Evolutionary conservation across 345 rosid species (phyloP), one percentile per base, ranked within the genome.

Genomic region (Murraya paniculata): DNA sequence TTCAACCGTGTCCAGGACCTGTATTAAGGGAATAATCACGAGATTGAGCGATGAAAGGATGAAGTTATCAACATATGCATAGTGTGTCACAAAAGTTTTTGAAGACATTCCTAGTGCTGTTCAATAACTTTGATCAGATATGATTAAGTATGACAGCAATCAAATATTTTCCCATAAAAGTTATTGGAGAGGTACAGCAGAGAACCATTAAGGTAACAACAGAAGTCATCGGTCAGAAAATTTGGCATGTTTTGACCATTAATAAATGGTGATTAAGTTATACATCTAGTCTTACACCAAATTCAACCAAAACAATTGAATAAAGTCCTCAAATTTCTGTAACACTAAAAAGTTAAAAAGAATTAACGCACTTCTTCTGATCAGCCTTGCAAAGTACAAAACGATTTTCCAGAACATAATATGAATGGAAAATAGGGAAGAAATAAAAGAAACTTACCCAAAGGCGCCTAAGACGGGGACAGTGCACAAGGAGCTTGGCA

Each of bases 1-100:
- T 81, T 85, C 92, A 16, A 91, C 89, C 0, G 91, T 85, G 81
- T 91, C 94, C 73, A 91, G 79, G 61, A 91, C 92, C 94, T 91
- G 83, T 68, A 84, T 39, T 30, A 82, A 61, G 65, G 68, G 59
- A 28, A 64, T 30, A 16, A 71, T 61, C 39, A 33, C 8, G 36
- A 71, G 45, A n/a, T 65, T 31, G 58, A 64, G 64, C 22, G 36
- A 7, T 21, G n/a, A 31, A 60, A 58, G 59, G 31, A 53, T 70
- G 30, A 72, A 31, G 31, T 2, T 21, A 24, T 11, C 22, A 59
- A 75, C 70, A 64, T 61, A 57, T 76, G 66, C 45, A 22, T 25
- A 9, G 19, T 4, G 25, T 24, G 41, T 5, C 48, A 22, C 9
- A 78, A 16, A 27, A 78, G 27, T 41, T 58, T 58, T 59, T 41